Evolutionary conservation across 2,329 filamentous ascomycete genomes (phyloP), one percentile per base, ranked within the genome.

Genomic region (Xylaria polymorpha): DNA sequence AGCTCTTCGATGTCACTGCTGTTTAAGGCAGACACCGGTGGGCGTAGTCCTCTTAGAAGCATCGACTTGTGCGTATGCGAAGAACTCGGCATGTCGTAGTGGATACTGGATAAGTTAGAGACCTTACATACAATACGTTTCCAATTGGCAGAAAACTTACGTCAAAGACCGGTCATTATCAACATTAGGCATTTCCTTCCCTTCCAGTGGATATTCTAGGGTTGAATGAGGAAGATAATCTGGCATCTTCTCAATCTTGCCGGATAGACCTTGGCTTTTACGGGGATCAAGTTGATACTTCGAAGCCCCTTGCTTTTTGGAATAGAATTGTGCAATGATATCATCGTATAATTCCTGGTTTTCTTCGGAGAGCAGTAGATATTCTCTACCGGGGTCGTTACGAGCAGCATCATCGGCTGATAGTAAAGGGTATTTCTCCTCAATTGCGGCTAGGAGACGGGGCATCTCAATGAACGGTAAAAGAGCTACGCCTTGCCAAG

Each of bases 391-490:
- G 46, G 91, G 83, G 35, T 87, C 87, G 77, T 99, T 99, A 32
- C 97, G 91, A 32, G 87, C 87, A 51, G 85, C 84, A 77, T 98
- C 96, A 56, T 94, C 93, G 0, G 89, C 85, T 18, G 89, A 92
- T 4, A 99, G 84, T 15, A 93, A 83, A 7, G 92, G 92, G 77
- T 98, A 97, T 75, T 92, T 94, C 72, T 90, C 91, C 57, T 89
- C 87, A 84, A 98, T 95, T 9, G 95, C 95, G 20, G 87, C 85
- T 9, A 99, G 84, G 20, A 99, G 84, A 62, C 94, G 90, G 61
- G 91, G 90, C 85, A 97, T 96, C 75, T 99, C 94, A 75, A 99
- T 99, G 80, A 98, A 99, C 0, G 96, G 96, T 41, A 99, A 86
- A 22, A 99, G 84, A 2, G 94, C 94, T 62, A 99, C 92, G 72